Evolutionary conservation across 2,329 filamentous ascomycete species (phyloP).

Genomic region (Cercospora zeina): DNA sequence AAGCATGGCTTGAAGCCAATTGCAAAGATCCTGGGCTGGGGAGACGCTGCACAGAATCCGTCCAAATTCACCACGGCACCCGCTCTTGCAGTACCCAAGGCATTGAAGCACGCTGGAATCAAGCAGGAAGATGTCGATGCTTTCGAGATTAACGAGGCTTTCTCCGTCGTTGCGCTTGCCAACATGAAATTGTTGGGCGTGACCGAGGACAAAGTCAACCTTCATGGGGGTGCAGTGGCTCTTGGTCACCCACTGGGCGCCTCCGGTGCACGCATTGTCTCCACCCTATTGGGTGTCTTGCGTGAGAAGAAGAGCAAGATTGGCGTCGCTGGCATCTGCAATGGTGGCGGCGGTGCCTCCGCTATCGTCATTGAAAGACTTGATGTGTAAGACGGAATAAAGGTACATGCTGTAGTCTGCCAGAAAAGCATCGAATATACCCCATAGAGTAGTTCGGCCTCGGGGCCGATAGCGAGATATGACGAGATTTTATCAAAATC

Average conservation of each 20-base stretch:
- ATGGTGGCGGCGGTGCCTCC: constrained; percentile 92
- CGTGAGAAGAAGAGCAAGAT: constrained; percentile 91
- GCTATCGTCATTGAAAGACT: constrained; percentile 79
- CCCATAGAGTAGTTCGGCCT: constrained; percentile 4
- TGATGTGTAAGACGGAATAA: constrained; percentile 1
- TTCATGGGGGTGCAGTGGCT: constrained; percentile 92
- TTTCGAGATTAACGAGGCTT: constrained; percentile 99
- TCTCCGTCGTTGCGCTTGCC: constrained; percentile 91
- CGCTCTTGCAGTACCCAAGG: constrained; percentile 92
- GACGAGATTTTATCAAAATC: background rate
- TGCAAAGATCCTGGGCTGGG: constrained; percentile 97
- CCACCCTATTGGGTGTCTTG: constrained; percentile 84
- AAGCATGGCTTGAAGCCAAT: constrained; percentile 87
- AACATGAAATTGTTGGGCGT: constrained; percentile 91
- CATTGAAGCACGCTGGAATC: constrained; percentile 88
- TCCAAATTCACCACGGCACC: constrained; percentile 96
- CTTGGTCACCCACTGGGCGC: constrained; percentile 93
- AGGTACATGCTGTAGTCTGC: background rate
- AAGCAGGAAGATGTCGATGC: constrained; percentile 76
- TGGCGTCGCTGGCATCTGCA: constrained; percentile 93
- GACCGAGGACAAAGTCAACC: constrained; percentile 82
- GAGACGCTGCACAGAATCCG: constrained; percentile 85
- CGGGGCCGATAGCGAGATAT: background rate
- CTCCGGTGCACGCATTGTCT: constrained; percentile 89
- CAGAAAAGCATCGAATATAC: constrained; percentile 1